phyloP scores from a whole-genome alignment of 2,329 filamentous ascomycete genomes.

The Neopestalotiopsis clavispora region DNA sequence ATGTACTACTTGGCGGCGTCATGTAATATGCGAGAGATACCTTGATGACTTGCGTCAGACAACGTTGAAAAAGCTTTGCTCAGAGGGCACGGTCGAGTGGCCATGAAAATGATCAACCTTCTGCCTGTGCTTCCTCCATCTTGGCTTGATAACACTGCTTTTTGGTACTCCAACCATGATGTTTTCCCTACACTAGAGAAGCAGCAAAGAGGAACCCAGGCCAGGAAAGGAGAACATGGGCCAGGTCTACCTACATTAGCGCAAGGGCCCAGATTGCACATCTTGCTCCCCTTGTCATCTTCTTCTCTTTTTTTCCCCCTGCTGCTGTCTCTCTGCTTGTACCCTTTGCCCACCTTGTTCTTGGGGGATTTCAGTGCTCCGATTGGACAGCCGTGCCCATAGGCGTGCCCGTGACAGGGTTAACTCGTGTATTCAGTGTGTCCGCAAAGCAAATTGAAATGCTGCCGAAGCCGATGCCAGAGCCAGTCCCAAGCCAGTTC shows the following conservation, averaged over 20 bases:
- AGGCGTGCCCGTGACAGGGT: slow-evolving; percentile 1
- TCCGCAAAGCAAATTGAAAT: background rate
- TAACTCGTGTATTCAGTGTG: background rate
- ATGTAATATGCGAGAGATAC: background rate
- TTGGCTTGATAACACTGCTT: background rate
- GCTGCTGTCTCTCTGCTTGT: background rate
- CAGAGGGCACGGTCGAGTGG: background rate
- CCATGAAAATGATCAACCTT: background rate
- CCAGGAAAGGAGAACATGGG: slow-evolving; percentile 1
- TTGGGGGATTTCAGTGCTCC: background rate
- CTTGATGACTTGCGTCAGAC: background rate
- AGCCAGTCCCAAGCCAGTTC: background rate
- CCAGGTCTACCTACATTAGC: slow-evolving; percentile 6
- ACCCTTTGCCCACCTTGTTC: background rate
- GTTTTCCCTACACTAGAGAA: background rate
- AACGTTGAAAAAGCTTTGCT: background rate
- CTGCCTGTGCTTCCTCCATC: background rate
- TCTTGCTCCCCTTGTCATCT: slow-evolving; percentile 2
- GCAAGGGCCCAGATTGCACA: slow-evolving; percentile 8
- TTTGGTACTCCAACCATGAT: background rate
- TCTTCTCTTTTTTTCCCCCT: slow-evolving; percentile 3
- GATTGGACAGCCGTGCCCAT: background rate
- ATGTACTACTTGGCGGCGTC: background rate
- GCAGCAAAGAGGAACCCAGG: background rate
- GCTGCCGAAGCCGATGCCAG: background rate